phyloP scores from a whole-genome alignment of 768 basidiomycete genomes.

The Boletellus ananas region DNA sequence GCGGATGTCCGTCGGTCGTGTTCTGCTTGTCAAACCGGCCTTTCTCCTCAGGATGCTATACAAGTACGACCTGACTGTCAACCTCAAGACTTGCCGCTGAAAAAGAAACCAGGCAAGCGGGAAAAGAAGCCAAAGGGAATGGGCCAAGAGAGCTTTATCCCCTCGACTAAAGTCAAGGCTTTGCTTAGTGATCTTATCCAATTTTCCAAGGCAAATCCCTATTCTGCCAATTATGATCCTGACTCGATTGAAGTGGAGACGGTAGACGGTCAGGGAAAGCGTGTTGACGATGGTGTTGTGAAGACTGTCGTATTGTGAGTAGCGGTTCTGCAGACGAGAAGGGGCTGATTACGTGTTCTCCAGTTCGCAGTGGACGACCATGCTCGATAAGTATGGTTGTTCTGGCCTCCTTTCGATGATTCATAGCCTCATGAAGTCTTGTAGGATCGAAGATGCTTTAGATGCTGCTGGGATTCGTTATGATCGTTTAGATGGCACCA shows the following conservation, averaged over 20 bases:
- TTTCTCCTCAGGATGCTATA: slow-evolving; percentile 71
- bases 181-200: slow-evolving; percentile 76
- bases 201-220: slow-evolving; percentile 80
- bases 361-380: slow-evolving; percentile 92
- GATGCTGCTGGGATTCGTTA: slow-evolving; percentile 80
- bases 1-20: slow-evolving; percentile 61
- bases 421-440: not conserved
- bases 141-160: slow-evolving; percentile 53
- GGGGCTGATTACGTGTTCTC: slow-evolving; percentile 9
- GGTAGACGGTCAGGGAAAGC: slow-evolving; percentile 70
- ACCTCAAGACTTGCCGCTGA: slow-evolving; percentile 39
- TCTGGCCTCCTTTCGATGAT: not conserved
- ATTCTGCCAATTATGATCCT: slow-evolving; percentile 85
- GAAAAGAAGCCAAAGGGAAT: slow-evolving; percentile 63
- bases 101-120: slow-evolving; percentile 62
- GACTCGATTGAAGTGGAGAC: slow-evolving; percentile 68
- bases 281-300: slow-evolving; percentile 61
- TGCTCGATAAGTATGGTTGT: slow-evolving; percentile 77
- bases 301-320: slow-evolving; percentile 97
- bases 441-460: slow-evolving; percentile 84
- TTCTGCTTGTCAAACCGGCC: slow-evolving; percentile 68
- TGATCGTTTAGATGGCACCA: slow-evolving; percentile 93
- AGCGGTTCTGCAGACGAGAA: slow-evolving; percentile 10
- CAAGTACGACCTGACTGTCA: slow-evolving; percentile 68
- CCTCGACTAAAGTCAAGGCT: slow-evolving; percentile 87